phyloP scores from a whole-genome alignment of 176 grass and related monocot genomes.

The Rhynchospora tenuis region DNA sequence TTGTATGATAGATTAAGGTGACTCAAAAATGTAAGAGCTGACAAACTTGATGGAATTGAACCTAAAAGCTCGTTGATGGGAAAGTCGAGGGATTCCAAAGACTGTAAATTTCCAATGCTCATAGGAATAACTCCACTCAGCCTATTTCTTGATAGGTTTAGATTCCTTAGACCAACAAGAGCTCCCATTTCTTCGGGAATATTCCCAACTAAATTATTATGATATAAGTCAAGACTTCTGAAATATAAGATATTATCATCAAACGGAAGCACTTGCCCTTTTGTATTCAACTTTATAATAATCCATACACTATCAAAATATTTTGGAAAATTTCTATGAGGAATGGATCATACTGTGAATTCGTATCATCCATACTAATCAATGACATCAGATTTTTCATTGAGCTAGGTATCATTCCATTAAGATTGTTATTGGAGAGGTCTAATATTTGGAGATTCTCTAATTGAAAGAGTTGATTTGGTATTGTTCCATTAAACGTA shows the following conservation, averaged over 20 bases:
- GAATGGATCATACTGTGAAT: too few species aligned
- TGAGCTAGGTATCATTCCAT: background rate
- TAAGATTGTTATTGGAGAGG: background rate
- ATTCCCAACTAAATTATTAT: background rate
- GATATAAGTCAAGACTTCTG: background rate
- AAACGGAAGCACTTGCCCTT: constrained; percentile 10
- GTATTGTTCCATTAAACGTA: constrained; percentile 18
- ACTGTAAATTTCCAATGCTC: background rate
- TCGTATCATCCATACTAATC: background rate
- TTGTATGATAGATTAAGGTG: constrained; percentile 30
- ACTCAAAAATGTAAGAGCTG: background rate
- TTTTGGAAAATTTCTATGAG: too few species aligned
- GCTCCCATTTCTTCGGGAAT: background rate
- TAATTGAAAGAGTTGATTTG: background rate
- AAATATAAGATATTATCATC: background rate
- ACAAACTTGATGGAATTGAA: constrained; percentile 12
- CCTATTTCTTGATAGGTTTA: constrained; percentile 8
- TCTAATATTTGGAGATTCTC: background rate
- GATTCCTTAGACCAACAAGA: background rate
- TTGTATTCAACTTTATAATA: background rate
- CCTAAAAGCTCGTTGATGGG: constrained; percentile 13
- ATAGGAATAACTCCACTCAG: constrained; percentile 1
- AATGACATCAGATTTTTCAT: background rate
- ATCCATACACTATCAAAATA: background rate
- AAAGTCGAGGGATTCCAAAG: constrained; percentile 22